Evolutionary conservation across 2,329 filamentous ascomycete genomes (phyloP).

Genomic region (Epichloe aotearoae): DNA sequence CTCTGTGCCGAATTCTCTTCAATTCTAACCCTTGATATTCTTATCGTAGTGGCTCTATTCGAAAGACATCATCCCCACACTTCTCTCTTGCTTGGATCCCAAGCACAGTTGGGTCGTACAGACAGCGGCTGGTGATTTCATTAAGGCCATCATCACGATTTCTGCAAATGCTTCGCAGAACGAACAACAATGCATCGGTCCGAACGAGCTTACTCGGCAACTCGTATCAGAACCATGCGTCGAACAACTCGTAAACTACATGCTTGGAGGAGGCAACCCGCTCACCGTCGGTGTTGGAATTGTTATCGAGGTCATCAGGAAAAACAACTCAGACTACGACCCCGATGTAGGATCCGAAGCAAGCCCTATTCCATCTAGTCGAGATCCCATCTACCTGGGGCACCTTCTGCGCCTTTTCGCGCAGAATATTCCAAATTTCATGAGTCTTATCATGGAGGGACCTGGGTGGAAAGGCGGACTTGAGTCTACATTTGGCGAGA

Average conservation of each 20-base stretch:
- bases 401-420: conserved; percentile 82
- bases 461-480: conserved; percentile 61
- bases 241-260: conserved; percentile 72
- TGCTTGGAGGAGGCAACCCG: conserved; percentile 87
- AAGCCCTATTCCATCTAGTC: conserved; percentile 64
- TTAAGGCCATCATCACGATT: conserved; percentile 98
- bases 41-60: conserved; percentile 69
- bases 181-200: conserved; percentile 96
- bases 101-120: conserved; percentile 83
- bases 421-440: conserved; percentile 83
- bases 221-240: conserved; percentile 79
- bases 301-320: conserved; percentile 94
- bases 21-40: conserved; percentile 1
- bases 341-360: conserved; percentile 76
- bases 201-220: conserved; percentile 90
- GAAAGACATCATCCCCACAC: conserved; percentile 72
- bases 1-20: not conserved
- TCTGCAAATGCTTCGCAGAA: conserved; percentile 97
- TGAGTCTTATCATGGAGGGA: conserved; percentile 73
- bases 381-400: conserved; percentile 91
- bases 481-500: conserved; percentile 77
- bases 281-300: conserved; percentile 94
- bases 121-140: conserved; percentile 90
- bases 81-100: conserved; percentile 76
- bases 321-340: conserved; percentile 99